Evolutionary conservation across 805 yeast genomes (phyloP), one percentile per base, ranked within the genome.

Genomic region (Cyberlindnera euphorbiiphila): DNA sequence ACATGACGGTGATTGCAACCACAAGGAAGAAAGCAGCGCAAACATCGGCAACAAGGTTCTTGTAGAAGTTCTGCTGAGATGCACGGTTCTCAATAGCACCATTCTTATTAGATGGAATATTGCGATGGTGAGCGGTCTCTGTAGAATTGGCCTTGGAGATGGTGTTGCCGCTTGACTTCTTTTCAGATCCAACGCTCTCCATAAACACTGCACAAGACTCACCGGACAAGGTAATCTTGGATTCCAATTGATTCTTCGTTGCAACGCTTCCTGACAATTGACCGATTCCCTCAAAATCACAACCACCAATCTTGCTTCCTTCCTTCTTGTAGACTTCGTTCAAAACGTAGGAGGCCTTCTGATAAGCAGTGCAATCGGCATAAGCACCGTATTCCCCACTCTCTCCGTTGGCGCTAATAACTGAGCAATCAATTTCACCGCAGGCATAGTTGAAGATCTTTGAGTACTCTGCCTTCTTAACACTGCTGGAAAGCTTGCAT

Each of bases 291-390:
- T 46, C 41, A 36, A 54, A 55, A 29, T 51, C 44, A 40, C 70
- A 65, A 5, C 34, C 36, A 4, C 45, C 45, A 6, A 32, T 34
- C 6, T 46, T 44, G 3, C 64, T 66, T 43, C 79, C 71, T 26
- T 62, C 64, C 34, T 59, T 59, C 59, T 78, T 78, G 36, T 72
- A 82, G 57, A 80, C 68, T 44, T 70, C 64, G 62, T 83, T 79
- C 53, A 83, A 60, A 17, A 75, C 69, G 50, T 69, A 77, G 2
- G 85, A 72, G 36, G 84, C 70, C 62, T 78, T 73, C 38, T 80
- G 85, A 51, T 70, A 71, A 30, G 71, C 61, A 9, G 78, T 64
- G 54, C 93, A 85, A 67, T 71, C 82, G 9, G 91, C 78, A 56
- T 68, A 76, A 6, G 71, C 68, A 42, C 93, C 93, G 55, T 83